A percentile compares a stretch with the other conserved stretches of the same genome.
Conservation (phyloP, 2,329 filamentous ascomycete species). For the Penicillium psychrosexuale region DNA sequence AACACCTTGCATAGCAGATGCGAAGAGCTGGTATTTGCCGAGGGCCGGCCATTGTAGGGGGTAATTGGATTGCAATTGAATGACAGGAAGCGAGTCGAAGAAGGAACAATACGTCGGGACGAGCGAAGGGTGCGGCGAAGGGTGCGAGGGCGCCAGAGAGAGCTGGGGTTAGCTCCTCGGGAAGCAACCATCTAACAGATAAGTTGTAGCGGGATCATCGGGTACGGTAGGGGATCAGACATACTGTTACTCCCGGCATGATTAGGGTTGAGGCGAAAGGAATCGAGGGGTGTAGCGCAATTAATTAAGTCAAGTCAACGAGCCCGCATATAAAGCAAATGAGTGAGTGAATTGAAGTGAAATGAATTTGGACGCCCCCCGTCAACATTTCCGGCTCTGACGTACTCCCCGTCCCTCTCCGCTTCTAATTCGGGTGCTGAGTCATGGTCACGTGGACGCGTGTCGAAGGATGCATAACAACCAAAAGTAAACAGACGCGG, state of each 20-base stretch:
- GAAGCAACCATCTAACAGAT: constrained; percentile 22
- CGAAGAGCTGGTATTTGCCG: constrained; percentile 15
- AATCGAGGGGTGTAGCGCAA: constrained; percentile 28
- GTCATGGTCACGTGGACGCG: constrained; percentile 21
- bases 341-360: constrained; percentile 8
- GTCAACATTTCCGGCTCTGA: constrained; percentile 11
- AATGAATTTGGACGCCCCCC: not conserved
- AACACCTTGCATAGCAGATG: constrained; percentile 17
- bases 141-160: constrained; percentile 23
- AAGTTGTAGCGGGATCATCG: constrained; percentile 10
- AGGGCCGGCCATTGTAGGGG: constrained; percentile 19
- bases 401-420: constrained; percentile 7
- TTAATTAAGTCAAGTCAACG: constrained; percentile 17
- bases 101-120: constrained; percentile 17
- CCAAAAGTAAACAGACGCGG: constrained; percentile 19
- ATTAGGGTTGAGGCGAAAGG: constrained; percentile 18
- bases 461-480: constrained; percentile 9
- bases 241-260: constrained; percentile 35
- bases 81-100: constrained; percentile 30
- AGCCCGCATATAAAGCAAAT: constrained; percentile 24
- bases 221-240: constrained; percentile 13
- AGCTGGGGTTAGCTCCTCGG: constrained; percentile 19
- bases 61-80: constrained; percentile 24
- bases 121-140: constrained; percentile 17
- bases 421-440: constrained; percentile 5